Percentiles rank a stretch among this genome's conserved stretches.
phyloP scores from a whole-genome alignment of 2,329 filamentous ascomycete genomes.

The Coniella lustricola region DNA sequence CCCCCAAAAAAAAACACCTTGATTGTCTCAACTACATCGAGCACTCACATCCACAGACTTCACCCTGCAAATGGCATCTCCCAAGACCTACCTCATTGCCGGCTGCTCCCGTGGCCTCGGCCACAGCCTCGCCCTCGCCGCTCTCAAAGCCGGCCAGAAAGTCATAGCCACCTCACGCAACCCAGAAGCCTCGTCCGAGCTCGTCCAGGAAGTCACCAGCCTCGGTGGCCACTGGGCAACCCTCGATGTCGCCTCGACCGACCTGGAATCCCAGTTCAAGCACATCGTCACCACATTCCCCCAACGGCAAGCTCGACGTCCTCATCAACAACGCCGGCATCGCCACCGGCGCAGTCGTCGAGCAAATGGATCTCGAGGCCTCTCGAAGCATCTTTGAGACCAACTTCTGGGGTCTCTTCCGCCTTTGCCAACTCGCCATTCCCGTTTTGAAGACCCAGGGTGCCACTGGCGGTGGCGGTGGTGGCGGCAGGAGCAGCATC shows the following conservation, averaged over 20 bases:
- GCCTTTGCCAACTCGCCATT: conserved; percentile 3
- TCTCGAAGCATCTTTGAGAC: conserved; percentile 9
- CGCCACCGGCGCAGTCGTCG: not conserved
- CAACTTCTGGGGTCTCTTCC: conserved; percentile 9
- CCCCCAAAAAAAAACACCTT: not conserved
- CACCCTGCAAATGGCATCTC: not conserved
- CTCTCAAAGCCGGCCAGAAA: conserved; percentile 8
- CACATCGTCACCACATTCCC: conserved; percentile 1
- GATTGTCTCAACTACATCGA: not conserved
- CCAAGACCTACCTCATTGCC: conserved; percentile 13
- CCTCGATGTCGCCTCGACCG: conserved; percentile 6
- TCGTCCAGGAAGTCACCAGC: conserved; percentile 1
- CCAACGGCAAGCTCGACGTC: conserved; percentile 5
- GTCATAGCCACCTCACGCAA: conserved; percentile 15
- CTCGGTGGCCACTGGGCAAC: conserved; percentile 6
- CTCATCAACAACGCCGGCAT: conserved; percentile 21
- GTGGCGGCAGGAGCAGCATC: conserved; percentile 3
- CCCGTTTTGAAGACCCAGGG: conserved; percentile 7
- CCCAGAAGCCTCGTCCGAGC: conserved; percentile 3
- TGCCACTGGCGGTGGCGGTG: not conserved
- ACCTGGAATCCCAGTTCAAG: conserved; percentile 3
- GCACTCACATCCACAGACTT: not conserved
- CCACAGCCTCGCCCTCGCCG: conserved; percentile 5
- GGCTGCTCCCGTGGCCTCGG: conserved; percentile 13
- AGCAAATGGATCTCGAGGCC: not conserved